Conservation (phyloP, 208 protist genomes). For the Acanthamoeba culbertsoni region DNA sequence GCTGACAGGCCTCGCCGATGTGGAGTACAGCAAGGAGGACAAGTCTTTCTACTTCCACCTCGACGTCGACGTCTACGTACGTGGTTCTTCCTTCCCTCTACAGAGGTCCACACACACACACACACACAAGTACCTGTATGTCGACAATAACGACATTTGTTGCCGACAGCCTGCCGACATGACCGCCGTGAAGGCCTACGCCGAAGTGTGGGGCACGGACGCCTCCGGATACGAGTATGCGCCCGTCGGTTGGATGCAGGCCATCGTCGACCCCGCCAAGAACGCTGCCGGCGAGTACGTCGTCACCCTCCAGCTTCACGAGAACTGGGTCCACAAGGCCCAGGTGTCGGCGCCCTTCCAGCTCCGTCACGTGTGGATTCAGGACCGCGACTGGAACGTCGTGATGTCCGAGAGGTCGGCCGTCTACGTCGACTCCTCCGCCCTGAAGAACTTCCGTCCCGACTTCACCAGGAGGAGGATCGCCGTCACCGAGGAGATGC, state of each 20-base stretch:
- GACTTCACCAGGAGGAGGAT: not conserved
- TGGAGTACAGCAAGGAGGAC: not conserved
- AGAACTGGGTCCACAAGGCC: conserved; percentile 49
- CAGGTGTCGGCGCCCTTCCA: not conserved
- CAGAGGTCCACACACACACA: not conserved
- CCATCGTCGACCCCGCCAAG: conserved; percentile 28
- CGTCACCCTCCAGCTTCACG: conserved; percentile 35
- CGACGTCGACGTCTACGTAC: not conserved
- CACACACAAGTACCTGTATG: too few relatives aligned
- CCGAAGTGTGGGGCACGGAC: conserved; percentile 58
- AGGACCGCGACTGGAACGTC: conserved; percentile 19
- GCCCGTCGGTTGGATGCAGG: conserved; percentile 25
- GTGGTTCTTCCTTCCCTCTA: not conserved
- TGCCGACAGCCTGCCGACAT: not conserved
- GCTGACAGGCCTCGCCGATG: not conserved
- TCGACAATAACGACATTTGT: too few relatives aligned
- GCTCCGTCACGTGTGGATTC: not conserved
- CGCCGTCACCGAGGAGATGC: conserved; percentile 49
- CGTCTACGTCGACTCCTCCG: not conserved
- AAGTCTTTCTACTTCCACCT: conserved; percentile 51
- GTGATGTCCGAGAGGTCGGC: not conserved
- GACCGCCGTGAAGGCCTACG: conserved; percentile 16
- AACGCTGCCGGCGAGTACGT: not conserved
- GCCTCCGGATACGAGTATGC: not conserved
- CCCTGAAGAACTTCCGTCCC: not conserved